Evolutionary conservation across 805 yeast genomes (phyloP).

Genomic region (Diddensiella caesifluorescens): DNA sequence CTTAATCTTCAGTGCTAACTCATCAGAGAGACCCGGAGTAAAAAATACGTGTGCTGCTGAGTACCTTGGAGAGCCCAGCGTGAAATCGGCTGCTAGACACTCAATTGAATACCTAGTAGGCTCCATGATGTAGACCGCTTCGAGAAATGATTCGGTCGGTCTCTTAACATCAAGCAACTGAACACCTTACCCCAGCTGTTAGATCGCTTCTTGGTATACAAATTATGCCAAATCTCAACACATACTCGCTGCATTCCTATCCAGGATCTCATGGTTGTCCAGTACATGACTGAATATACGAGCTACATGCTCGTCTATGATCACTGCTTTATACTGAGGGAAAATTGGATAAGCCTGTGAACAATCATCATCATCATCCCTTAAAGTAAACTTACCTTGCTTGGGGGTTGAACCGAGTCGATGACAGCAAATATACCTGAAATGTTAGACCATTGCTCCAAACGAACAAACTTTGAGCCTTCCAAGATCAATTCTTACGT

Average conservation of each 20-base stretch:
- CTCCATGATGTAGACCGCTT: slow-evolving; percentile 74
- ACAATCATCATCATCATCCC: background rate
- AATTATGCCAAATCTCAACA: background rate
- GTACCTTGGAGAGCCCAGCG: slow-evolving; percentile 63
- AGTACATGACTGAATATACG: slow-evolving; percentile 24
- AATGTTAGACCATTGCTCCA: background rate
- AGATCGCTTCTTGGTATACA: background rate
- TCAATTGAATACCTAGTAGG: slow-evolving; percentile 63
- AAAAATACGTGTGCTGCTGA: slow-evolving; percentile 68
- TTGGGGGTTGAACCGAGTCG: slow-evolving; percentile 38
- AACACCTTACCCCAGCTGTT: slow-evolving; percentile 12
- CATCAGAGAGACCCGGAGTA: slow-evolving; percentile 45
- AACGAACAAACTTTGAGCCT: slow-evolving; percentile 28
- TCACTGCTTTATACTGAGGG: slow-evolving; percentile 36
- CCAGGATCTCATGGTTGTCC: slow-evolving; percentile 38
- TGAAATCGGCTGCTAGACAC: slow-evolving; percentile 73
- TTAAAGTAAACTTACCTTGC: slow-evolving; percentile 13
- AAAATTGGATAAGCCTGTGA: slow-evolving; percentile 3
- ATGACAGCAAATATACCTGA: slow-evolving; percentile 33
- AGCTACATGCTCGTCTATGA: slow-evolving; percentile 28
- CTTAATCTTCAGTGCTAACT: slow-evolving; percentile 23
- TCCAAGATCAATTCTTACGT: slow-evolving; percentile 3
- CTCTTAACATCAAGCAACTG: slow-evolving; percentile 49
- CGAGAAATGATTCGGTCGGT: slow-evolving; percentile 57
- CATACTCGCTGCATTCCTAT: slow-evolving; percentile 39